Percentiles rank a stretch among this genome's conserved stretches.
Evolutionary conservation across 2,329 filamentous ascomycete species (phyloP).

Genomic region (Fusarium guadeloupense): DNA sequence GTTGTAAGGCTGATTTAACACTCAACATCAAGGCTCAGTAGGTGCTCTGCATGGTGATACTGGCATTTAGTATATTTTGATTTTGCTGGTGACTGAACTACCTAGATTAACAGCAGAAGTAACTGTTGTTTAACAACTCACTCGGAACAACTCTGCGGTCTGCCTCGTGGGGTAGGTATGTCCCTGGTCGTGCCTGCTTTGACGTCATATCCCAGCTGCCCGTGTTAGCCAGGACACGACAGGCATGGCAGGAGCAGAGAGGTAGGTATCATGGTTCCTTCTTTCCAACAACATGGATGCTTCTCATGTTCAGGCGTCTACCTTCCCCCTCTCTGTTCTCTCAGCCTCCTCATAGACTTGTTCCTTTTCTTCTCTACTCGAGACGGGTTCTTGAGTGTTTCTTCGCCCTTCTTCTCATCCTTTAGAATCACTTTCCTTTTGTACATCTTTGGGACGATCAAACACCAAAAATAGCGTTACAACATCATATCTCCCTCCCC

Average conservation of each 20-base stretch:
- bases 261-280: neutral
- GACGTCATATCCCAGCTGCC: conserved; percentile 16
- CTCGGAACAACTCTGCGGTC: neutral
- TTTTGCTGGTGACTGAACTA: no score
- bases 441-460: conserved; percentile 13
- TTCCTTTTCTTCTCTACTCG: conserved; percentile 6
- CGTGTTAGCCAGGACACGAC: conserved; percentile 1
- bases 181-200: conserved; percentile 1
- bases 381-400: conserved; percentile 3
- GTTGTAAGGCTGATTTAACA: neutral
- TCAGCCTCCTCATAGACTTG: neutral
- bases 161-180: neutral
- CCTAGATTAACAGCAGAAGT: no score
- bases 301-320: neutral
- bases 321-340: neutral
- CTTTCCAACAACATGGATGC: neutral
- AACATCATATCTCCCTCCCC: conserved; percentile 20
- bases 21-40: no score
- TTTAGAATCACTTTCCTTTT: conserved; percentile 8
- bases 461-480: conserved; percentile 20
- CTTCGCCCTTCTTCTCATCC: conserved; percentile 1
- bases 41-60: no score
- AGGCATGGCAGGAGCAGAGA: conserved; percentile 4
- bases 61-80: no score
- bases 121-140: no score